Evolutionary conservation across 179 eudicot species (phyloP).

Genomic region (Carnegiea gigantea): DNA sequence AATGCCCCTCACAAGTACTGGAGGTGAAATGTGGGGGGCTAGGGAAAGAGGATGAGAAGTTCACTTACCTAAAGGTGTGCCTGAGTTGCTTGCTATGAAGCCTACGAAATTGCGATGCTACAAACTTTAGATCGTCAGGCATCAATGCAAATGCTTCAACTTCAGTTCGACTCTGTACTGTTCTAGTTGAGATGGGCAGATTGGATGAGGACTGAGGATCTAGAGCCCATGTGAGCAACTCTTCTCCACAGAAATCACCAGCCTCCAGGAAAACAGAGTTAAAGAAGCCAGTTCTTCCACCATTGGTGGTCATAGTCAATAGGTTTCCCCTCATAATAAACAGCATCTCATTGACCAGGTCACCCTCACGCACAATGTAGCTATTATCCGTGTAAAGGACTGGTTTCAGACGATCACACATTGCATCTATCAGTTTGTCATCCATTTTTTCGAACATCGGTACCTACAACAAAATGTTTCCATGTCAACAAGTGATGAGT

Average conservation of each 20-base stretch:
- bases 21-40: neutral
- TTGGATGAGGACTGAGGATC: constrained; percentile 63
- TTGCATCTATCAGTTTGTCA: constrained; percentile 59
- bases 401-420: constrained; percentile 69
- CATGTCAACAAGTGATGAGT: neutral
- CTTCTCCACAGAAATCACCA: constrained; percentile 76
- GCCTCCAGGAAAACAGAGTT: constrained; percentile 52
- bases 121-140: constrained; percentile 65
- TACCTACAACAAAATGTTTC: constrained; percentile 38
- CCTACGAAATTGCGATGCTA: constrained; percentile 61
- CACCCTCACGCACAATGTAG: constrained; percentile 62
- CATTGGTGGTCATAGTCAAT: constrained; percentile 69
- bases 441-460: constrained; percentile 73
- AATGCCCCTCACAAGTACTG: neutral
- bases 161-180: constrained; percentile 53
- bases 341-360: constrained; percentile 74
- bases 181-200: constrained; percentile 68
- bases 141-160: constrained; percentile 69
- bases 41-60: neutral
- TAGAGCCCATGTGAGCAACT: constrained; percentile 75
- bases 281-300: constrained; percentile 73
- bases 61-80: constrained; percentile 56
- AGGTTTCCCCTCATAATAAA: constrained; percentile 69
- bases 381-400: constrained; percentile 59
- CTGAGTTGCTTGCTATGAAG: constrained; percentile 72